Conservation (phyloP, 2,329 filamentous ascomycete genomes). For the Hypoxylon sp. region DNA sequence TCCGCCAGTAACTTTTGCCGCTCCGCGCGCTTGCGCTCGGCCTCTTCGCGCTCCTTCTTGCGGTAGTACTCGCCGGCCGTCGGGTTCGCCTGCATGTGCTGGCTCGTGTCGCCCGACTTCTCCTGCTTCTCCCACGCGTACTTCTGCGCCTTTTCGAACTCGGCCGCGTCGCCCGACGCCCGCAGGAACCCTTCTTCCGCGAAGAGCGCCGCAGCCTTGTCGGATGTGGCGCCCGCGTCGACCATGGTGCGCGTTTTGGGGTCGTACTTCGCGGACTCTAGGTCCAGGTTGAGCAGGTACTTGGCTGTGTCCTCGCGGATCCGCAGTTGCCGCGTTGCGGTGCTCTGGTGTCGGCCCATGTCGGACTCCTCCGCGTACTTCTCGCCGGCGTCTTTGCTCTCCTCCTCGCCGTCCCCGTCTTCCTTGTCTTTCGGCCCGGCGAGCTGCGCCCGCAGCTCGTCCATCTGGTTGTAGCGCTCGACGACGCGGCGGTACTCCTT, state of each 20-base stretch:
- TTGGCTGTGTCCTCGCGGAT: conserved; percentile 98
- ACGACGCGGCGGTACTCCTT: conserved; percentile 89
- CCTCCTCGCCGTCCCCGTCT: conserved; percentile 65
- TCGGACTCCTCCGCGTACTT: conserved; percentile 96
- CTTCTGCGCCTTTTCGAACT: conserved; percentile 89
- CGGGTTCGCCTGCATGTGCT: conserved; percentile 96
- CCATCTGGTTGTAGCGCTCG: conserved; percentile 88
- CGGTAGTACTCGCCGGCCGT: conserved; percentile 89
- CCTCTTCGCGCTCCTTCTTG: conserved; percentile 83
- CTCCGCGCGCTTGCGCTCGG: conserved; percentile 76
- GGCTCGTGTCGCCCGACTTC: conserved; percentile 79
- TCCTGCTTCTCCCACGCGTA: conserved; percentile 98
- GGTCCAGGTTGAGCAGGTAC: conserved; percentile 92
- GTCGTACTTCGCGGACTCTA: conserved; percentile 97
- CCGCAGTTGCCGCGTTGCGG: conserved; percentile 89
- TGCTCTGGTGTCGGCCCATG: conserved; percentile 94
- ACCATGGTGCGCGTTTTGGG: conserved; percentile 95
- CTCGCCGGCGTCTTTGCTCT: conserved; percentile 71
- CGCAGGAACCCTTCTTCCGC: conserved; percentile 95
- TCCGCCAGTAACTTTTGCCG: conserved; percentile 80
- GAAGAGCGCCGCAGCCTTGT: conserved; percentile 84
- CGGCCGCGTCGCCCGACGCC: conserved; percentile 89
- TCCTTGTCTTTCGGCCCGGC: conserved; percentile 63
- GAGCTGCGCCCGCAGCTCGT: conserved; percentile 75
- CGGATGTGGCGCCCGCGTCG: conserved; percentile 83